Percentiles rank a stretch among this genome's conserved stretches.
These are phyloP conservation scores for Phaeosphaeria sp. DNA, from an alignment of 2,329 filamentous ascomycete genomes.

Conservation along the genomic window DNA sequence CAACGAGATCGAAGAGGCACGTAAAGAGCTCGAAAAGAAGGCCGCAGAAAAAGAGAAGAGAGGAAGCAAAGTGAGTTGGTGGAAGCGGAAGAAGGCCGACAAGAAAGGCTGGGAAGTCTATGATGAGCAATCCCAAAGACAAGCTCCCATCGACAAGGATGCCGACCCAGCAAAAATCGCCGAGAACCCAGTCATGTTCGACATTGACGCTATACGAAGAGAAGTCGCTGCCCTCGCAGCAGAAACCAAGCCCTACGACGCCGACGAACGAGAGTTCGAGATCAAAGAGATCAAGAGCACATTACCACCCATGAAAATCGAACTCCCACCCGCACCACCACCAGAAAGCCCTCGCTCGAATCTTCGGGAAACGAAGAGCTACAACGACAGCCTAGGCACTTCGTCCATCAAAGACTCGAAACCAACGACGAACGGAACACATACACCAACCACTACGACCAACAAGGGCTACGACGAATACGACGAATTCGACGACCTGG, in stretches of 20 bases:
- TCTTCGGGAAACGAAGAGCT: constrained; percentile 51
- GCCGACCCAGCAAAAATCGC: constrained; percentile 58
- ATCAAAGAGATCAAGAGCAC: constrained; percentile 87
- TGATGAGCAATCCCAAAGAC: constrained; percentile 68
- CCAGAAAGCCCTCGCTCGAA: constrained; percentile 28
- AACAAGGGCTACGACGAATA: constrained; percentile 42
- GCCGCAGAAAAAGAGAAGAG: constrained; percentile 65
- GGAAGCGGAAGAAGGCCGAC: constrained; percentile 79
- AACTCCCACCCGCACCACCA: constrained; percentile 34
- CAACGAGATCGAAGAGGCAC: constrained; percentile 93
- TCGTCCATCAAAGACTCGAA: constrained; percentile 8
- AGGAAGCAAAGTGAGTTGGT: constrained; percentile 68
- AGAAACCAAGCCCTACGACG: constrained; percentile 57
- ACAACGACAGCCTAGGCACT: constrained; percentile 44
- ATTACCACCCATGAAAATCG: constrained; percentile 86
- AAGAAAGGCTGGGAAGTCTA: constrained; percentile 96
- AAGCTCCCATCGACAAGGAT: constrained; percentile 42
- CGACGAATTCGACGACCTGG: constrained; percentile 41
- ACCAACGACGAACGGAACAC: constrained; percentile 25
- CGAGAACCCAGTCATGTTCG: constrained; percentile 78
- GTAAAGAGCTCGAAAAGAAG: constrained; percentile 83
- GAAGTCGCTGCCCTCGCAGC: constrained; percentile 75
- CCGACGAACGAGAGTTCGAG: constrained; percentile 53
- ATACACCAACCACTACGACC: constrained; percentile 10
- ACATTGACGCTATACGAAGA: constrained; percentile 86